phyloP scores from a whole-genome alignment of 169 alveolate species.

The Plasmodium blacklocki region DNA sequence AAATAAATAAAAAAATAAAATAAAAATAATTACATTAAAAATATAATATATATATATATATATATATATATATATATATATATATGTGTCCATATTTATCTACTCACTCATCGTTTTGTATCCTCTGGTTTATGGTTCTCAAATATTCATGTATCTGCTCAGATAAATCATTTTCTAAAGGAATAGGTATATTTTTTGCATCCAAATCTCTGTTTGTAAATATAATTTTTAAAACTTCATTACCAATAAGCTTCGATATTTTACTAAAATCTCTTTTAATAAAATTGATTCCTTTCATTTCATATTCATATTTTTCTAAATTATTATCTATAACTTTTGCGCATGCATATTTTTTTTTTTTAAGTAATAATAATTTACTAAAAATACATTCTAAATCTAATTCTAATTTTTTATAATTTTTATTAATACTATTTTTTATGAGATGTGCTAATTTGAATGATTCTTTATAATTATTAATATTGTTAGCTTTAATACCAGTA shows the following conservation, averaged over 20 bases:
- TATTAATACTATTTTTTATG: slow-evolving; percentile 92
- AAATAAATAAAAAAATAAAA: not conserved
- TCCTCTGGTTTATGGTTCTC: slow-evolving; percentile 83
- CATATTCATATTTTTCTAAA: slow-evolving; percentile 85
- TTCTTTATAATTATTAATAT: slow-evolving; percentile 84
- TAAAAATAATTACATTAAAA: not conserved
- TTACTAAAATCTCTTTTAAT: slow-evolving; percentile 99
- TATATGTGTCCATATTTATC: too few species aligned
- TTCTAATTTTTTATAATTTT: slow-evolving; percentile 95
- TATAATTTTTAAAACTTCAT: slow-evolving; percentile 65
- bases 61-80: too few species aligned
- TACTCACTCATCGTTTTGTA: slow-evolving; percentile 84
- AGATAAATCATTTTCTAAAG: slow-evolving; percentile 83
- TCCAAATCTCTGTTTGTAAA: slow-evolving; percentile 62
- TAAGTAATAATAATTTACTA: slow-evolving; percentile 94
- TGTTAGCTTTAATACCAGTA: slow-evolving; percentile 90
- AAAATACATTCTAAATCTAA: slow-evolving; percentile 98
- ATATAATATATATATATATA: not conserved
- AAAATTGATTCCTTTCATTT: slow-evolving; percentile 98
- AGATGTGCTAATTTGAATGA: slow-evolving; percentile 92
- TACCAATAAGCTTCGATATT: slow-evolving; percentile 93
- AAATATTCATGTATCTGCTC: slow-evolving; percentile 91
- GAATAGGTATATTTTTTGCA: slow-evolving; percentile 19
- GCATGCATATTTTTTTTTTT: slow-evolving; percentile 99
- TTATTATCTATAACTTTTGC: slow-evolving; percentile 90